Evolutionary conservation across 495 filamentous ascomycete species (phyloP).

Genomic region (Tuber indicum): DNA sequence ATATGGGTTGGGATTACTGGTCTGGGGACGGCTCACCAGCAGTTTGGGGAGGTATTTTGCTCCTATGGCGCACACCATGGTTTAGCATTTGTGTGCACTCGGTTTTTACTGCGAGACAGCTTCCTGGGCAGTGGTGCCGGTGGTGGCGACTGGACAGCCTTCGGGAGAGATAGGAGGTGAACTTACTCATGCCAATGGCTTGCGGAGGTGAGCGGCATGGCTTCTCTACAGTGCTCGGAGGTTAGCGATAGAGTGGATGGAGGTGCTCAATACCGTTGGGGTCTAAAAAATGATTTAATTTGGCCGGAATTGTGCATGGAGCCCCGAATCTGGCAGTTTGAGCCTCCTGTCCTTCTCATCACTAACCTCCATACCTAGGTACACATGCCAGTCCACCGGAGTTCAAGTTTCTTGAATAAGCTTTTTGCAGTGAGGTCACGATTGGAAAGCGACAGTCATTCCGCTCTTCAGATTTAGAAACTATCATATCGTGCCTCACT

Average conservation of each 20-base stretch:
- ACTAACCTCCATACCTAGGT: too few species aligned
- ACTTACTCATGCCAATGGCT: not conserved
- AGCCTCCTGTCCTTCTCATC: too few species aligned
- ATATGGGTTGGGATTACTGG: not conserved
- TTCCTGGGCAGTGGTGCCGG: not conserved
- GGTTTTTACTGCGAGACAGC: not conserved
- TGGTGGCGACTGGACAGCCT: not conserved
- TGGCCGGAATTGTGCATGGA: too few species aligned
- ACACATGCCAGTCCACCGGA: not conserved
- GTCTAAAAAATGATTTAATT: too few species aligned
- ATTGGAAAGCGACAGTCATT: not conserved
- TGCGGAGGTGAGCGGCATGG: not conserved
- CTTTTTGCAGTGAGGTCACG: not conserved
- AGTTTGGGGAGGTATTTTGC: not conserved
- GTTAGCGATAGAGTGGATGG: too few species aligned
- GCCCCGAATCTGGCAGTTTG: too few species aligned
- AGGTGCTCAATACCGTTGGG: too few species aligned
- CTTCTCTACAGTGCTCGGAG: not conserved
- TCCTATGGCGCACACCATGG: not conserved
- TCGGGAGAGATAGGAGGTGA: not conserved
- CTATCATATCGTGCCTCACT: not conserved
- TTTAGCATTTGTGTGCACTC: not conserved
- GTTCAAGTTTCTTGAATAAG: not conserved
- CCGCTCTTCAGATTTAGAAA: not conserved
- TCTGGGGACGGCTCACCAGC: not conserved